phyloP scores from a whole-genome alignment of 2,329 filamentous ascomycete species.

The Aspergillaceae sp. region DNA sequence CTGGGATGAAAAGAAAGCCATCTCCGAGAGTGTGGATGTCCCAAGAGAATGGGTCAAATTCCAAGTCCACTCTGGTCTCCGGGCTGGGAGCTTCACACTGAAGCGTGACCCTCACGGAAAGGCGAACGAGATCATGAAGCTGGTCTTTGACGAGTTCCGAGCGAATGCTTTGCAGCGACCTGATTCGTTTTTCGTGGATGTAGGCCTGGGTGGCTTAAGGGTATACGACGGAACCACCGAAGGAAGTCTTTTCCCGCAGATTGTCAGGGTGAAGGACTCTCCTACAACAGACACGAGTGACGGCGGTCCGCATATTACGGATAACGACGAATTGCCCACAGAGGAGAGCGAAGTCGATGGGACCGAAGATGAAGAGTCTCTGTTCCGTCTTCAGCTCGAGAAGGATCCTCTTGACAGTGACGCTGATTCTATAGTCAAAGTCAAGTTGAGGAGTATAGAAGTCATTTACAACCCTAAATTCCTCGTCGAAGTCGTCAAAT shows the following conservation, averaged over 20 bases:
- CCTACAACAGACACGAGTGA: constrained; percentile 35
- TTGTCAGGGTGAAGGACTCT: constrained; percentile 92
- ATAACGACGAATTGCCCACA: constrained; percentile 32
- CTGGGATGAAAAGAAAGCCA: constrained; percentile 90
- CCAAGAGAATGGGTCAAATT: constrained; percentile 88
- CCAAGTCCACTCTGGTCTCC: constrained; percentile 85
- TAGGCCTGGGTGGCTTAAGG: constrained; percentile 84
- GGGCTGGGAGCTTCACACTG: constrained; percentile 90
- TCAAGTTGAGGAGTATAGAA: constrained; percentile 90
- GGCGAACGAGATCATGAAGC: constrained; percentile 69
- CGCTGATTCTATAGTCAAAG: constrained; percentile 80
- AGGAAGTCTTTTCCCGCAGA: constrained; percentile 84
- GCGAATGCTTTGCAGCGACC: constrained; percentile 83
- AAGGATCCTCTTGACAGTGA: constrained; percentile 89
- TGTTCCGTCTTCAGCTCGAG: constrained; percentile 89
- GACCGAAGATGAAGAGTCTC: constrained; percentile 56
- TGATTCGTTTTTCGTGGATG: constrained; percentile 79
- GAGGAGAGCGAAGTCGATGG: constrained; percentile 31
- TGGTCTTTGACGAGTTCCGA: constrained; percentile 91
- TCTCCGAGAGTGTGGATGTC: constrained; percentile 78
- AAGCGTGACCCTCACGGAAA: constrained; percentile 75
- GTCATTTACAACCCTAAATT: constrained; percentile 97
- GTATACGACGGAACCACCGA: constrained; percentile 94
- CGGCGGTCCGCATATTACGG: constrained; percentile 12
- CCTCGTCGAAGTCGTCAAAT: constrained; percentile 80